Conservation (phyloP, 2,329 filamentous ascomycete genomes). For the Rhytidhysteron rufulum region DNA sequence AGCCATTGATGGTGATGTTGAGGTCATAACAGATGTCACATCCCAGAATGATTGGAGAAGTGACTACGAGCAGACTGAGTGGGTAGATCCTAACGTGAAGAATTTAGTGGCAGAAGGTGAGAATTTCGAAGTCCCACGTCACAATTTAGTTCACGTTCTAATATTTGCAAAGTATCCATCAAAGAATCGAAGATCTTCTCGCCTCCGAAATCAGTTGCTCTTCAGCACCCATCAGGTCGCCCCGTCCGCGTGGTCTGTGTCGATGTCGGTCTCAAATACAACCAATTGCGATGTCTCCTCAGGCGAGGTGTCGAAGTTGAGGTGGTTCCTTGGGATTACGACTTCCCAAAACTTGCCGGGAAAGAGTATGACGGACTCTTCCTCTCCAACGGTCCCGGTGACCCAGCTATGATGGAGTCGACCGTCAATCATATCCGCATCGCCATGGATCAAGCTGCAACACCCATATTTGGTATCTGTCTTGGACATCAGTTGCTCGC, state of each 20-base stretch:
- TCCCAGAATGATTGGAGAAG: constrained; percentile 45
- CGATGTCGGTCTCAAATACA: constrained; percentile 97
- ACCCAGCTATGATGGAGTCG: constrained; percentile 77
- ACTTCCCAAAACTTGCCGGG: constrained; percentile 72
- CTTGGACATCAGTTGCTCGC: constrained; percentile 91
- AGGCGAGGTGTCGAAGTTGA: constrained; percentile 88
- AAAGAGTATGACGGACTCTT: constrained; percentile 95
- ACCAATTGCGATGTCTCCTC: constrained; percentile 91
- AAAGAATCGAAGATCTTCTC: constrained; percentile 81
- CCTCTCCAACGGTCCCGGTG: constrained; percentile 95
- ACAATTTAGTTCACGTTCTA: too few species aligned
- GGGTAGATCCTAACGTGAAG: constrained; percentile 86
- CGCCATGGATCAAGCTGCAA: constrained; percentile 73
- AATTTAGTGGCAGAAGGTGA: constrained; percentile 95
- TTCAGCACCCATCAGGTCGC: constrained; percentile 85
- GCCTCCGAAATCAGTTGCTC: constrained; percentile 64
- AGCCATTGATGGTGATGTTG: constrained; percentile 38
- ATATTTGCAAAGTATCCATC: constrained; percentile 93
- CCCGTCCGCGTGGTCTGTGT: constrained; percentile 84
- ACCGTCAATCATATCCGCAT: constrained; percentile 77
- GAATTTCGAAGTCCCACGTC: constrained; percentile 18
- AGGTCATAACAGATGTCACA: constrained; percentile 23
- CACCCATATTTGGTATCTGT: constrained; percentile 94
- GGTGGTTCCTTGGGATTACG: constrained; percentile 94
- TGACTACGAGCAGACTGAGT: constrained; percentile 76